Evolutionary conservation across 2,329 filamentous ascomycete species (phyloP), one percentile per base, ranked within the genome.

Genomic region (Stagonosporopsis chrysanthemi): DNA sequence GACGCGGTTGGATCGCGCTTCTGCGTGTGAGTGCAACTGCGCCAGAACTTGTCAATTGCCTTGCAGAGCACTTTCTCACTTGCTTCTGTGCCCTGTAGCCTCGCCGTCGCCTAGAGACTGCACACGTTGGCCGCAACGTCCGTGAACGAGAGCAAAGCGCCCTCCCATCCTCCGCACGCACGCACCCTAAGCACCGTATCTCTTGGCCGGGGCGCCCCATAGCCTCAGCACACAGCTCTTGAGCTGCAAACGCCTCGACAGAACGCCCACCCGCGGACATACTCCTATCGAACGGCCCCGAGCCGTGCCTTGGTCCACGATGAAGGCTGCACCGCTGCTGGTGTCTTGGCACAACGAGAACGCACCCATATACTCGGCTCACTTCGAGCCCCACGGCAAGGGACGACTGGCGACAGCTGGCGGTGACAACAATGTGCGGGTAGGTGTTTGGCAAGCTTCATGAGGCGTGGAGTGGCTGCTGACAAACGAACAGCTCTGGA

Each of bases 331-430:
- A 73, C 94, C 95, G 69, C 85, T 99, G 68, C 94, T 98, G 75
- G 94, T 99, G 80, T 92, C 96, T 83, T 99, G 95, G 95, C 96
- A 99, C 80, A 91, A 97, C 78, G 91, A 97, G 75, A 97, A 96
- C 80, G 88, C 91, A 70, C 95, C 95, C 57, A 93, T 99, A 76
- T 99, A 98, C 81, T 97, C 94, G 40, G 92, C 92, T 68, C 94
- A 98, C 78, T 99, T 98, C 76, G 94, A 99, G 76, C 91, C 91
- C 44, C 85, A 91, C 73, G 92, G 92, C 63, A 97, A 95, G 77
- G 92, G 92, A 51, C 88, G 95, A 71, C 82, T 99, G 62, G 95
- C 95, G 56, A 99, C 95, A 9, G 94, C 90, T 61, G 95, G 94
- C 71, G 95, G 95, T 75, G 95, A 99, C 79, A 96, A 96, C 77